Evolutionary conservation across 768 basidiomycete genomes (phyloP).

Genomic region (Paxillus ammoniavirescens): DNA sequence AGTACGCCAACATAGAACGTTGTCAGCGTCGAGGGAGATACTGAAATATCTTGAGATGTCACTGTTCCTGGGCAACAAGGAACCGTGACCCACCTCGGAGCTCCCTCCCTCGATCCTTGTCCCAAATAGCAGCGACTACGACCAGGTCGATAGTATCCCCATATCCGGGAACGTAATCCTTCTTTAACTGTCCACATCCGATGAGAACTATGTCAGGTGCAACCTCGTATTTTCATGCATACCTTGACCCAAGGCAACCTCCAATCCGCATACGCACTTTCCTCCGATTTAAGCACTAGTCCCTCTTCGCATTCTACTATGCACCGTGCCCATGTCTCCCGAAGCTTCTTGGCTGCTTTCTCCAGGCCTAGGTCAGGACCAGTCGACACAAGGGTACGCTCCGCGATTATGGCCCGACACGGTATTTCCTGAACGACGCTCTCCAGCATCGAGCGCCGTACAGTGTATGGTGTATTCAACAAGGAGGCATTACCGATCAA

Average conservation of each 20-base stretch:
- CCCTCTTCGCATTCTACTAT: constrained; percentile 63
- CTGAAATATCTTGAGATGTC: constrained; percentile 34
- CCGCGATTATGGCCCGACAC: constrained; percentile 64
- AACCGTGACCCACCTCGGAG: constrained; percentile 55
- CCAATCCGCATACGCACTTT: constrained; percentile 65
- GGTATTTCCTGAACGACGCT: constrained; percentile 47
- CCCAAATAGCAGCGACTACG: constrained; percentile 77
- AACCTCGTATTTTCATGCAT: constrained; percentile 6
- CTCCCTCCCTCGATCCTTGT: constrained; percentile 72
- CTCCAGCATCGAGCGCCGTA: constrained; percentile 64
- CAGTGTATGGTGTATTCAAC: constrained; percentile 51
- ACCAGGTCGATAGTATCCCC: constrained; percentile 82
- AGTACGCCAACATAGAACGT: constrained; percentile 79
- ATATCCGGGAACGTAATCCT: constrained; percentile 83
- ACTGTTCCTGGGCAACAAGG: neutral
- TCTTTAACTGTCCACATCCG: constrained; percentile 52
- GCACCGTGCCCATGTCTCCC: constrained; percentile 46
- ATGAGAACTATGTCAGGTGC: neutral
- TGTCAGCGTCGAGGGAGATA: constrained; percentile 68
- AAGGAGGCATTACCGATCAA: constrained; percentile 62
- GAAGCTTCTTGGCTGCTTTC: constrained; percentile 30
- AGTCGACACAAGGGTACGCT: constrained; percentile 44
- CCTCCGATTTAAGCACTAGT: constrained; percentile 73
- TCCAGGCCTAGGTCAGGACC: constrained; percentile 9
- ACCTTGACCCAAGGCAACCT: constrained; percentile 80